phyloP scores from a whole-genome alignment of 1,284 basidiomycete genomes.

The Nidula niveotomentosa region DNA sequence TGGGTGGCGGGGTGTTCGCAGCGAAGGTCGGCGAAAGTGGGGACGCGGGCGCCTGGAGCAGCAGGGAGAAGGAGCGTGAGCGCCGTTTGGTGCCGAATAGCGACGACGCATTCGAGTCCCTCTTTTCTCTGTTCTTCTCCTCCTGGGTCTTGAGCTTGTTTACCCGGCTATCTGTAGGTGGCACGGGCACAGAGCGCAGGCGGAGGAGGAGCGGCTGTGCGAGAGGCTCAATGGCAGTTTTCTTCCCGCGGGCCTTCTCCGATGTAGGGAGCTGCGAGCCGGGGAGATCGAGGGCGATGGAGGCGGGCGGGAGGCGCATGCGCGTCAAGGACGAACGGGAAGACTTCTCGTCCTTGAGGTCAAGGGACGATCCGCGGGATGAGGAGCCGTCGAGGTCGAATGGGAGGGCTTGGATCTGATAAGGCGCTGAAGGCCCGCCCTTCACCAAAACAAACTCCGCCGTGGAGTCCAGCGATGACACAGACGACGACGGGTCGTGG shows the following conservation, averaged over 20 bases:
- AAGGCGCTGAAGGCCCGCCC: slow-evolving; percentile 10
- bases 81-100: slow-evolving; percentile 8
- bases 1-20: background rate
- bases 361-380: slow-evolving; percentile 9
- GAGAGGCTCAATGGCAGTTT: slow-evolving; percentile 8
- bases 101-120: slow-evolving; percentile 8
- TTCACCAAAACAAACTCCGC: slow-evolving; percentile 18
- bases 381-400: slow-evolving; percentile 3
- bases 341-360: slow-evolving; percentile 11
- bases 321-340: background rate
- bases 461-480: slow-evolving; percentile 12
- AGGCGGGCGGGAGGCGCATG: slow-evolving; percentile 9
- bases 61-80: slow-evolving; percentile 4
- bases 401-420: slow-evolving; percentile 11
- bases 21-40: slow-evolving; percentile 20
- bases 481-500: slow-evolving; percentile 18
- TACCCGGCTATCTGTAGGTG: slow-evolving; percentile 10
- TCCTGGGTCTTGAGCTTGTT: too few relatives aligned
- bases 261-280: slow-evolving; percentile 7
- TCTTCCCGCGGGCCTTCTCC: slow-evolving; percentile 2
- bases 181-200: slow-evolving; percentile 21
- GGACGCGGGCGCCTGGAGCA: slow-evolving; percentile 6
- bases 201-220: slow-evolving; percentile 27
- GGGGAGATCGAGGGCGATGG: slow-evolving; percentile 11
- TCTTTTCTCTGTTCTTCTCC: too few relatives aligned